Base-by-base conservation (phyloP, 805 yeast genomes). In the Nakazawaea ishiwadae region DNA sequence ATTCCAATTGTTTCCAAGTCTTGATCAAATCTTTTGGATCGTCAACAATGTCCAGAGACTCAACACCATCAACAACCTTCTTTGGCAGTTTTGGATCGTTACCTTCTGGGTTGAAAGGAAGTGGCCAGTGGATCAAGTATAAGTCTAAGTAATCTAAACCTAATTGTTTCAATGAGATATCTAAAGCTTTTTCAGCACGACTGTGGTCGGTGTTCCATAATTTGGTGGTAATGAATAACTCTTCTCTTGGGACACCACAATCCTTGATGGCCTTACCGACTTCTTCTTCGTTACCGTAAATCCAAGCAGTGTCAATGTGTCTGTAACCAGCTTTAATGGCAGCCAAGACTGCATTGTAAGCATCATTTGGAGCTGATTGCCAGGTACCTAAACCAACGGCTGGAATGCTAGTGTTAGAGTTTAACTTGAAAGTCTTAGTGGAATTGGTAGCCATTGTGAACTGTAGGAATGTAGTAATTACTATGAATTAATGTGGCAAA, bases 41-140 rank as follows among this genome's bases (percentile, higher is more conserved):
- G 27, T 52, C 58, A 17, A 49, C 50, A 35, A 57, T 52, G 7
- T 56, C 51, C 3, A 66, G 48, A 5, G 57, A 48, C 32, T 63
- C 66, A 28, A 54, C 55, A 34, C 55, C 63, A 18, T 60, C 46
- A 7, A 47, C 35, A 12, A 31, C 35, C 31, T 52, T 45, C 15
- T 31, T 64, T 52, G 63, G 68, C 33, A 68, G 60, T 48, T 6
- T 37, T 11, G 19, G 23, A 30, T 44, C 40, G 35, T 52, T 48
- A 24, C 62, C 65, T 46, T 54, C 35, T 7, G 65, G 60, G 42
- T 67, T 72, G 44, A 74, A 58, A 10, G 82, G 66, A 31, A 75
- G 73, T 5, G 96, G 96, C 95, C 95, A 87, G 62, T 87, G 96
- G 58, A 86, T 72, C 55, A 87, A 69, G 56, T 80, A 79, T 45